These are phyloP conservation scores for Aspergillus panamensis DNA, from an alignment of 495 filamentous ascomycete genomes.

Conservation along the genomic window DNA sequence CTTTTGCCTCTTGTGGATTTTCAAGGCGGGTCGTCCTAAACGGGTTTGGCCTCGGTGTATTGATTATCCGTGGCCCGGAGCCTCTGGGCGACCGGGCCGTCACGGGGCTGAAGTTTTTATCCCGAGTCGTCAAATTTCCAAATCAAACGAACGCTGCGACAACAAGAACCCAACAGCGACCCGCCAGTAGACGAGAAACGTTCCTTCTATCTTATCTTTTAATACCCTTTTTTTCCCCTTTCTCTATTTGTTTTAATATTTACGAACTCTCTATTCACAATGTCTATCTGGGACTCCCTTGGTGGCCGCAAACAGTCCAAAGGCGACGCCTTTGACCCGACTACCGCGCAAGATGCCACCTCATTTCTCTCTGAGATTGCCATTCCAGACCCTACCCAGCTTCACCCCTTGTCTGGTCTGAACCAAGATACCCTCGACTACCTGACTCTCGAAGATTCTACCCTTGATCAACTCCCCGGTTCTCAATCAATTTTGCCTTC, in stretches of 20 bases:
- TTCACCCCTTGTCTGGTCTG: constrained; percentile 92
- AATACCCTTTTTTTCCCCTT: constrained; percentile 23
- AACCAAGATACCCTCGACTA: constrained; percentile 92
- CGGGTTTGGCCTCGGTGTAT: constrained; percentile 30
- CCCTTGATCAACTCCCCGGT: constrained; percentile 84
- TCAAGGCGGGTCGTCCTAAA: constrained; percentile 27
- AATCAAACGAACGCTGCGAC: constrained; percentile 1
- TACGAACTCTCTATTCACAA: constrained; percentile 33
- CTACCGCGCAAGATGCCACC: constrained; percentile 70
- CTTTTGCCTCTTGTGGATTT: constrained; percentile 28
- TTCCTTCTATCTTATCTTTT: constrained; percentile 18
- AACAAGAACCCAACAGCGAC: constrained; percentile 5
- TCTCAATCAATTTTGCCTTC: constrained; percentile 82
- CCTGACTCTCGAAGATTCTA: constrained; percentile 85
- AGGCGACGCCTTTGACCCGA: constrained; percentile 61
- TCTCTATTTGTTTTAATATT: constrained; percentile 28
- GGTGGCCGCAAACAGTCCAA: constrained; percentile 74
- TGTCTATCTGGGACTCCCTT: constrained; percentile 86
- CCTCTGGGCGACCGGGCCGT: constrained; percentile 18
- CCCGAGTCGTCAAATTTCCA: constrained; percentile 21
- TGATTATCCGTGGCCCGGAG: constrained; percentile 21
- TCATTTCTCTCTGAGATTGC: constrained; percentile 70
- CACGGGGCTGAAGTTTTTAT: constrained; percentile 49
- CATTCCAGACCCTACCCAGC: constrained; percentile 74
- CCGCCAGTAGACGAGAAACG: constrained; percentile 26